These are phyloP conservation scores for Excoecaria agallocha DNA, from an alignment of 345 rosid genomes.

Conservation along the genomic window DNA sequence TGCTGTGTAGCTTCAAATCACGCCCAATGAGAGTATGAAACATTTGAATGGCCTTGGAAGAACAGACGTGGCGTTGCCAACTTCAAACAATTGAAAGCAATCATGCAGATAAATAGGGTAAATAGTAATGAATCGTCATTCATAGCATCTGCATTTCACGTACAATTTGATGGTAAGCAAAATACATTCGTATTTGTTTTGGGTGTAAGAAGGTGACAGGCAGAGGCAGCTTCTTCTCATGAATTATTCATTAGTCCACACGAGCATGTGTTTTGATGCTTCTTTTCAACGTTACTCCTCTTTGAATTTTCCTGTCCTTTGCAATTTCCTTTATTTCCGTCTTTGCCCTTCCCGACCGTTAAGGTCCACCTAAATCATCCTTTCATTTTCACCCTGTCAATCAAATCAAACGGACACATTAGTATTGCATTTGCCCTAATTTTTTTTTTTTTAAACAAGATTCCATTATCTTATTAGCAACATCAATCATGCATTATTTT, in stretches of 20 bases:
- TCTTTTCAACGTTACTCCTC: constrained; percentile 5
- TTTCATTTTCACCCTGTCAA: background rate
- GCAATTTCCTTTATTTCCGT: background rate
- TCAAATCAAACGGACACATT: no score
- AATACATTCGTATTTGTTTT: background rate
- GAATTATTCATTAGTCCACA: background rate
- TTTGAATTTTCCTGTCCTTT: background rate
- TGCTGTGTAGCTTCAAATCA: no score
- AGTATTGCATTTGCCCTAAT: no score
- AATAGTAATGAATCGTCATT: background rate
- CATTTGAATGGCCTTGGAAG: constrained; percentile 19
- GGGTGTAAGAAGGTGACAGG: background rate
- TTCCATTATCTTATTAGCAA: no score
- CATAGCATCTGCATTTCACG: background rate
- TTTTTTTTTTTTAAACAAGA: no score
- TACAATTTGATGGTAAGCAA: background rate
- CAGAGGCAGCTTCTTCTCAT: background rate
- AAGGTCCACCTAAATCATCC: constrained; percentile 8
- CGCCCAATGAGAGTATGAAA: no score
- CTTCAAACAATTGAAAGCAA: constrained; percentile 11
- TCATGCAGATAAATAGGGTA: no score
- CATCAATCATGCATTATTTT: no score
- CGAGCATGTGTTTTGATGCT: background rate
- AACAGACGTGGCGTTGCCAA: constrained; percentile 28
- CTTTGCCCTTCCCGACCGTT: constrained; percentile 5